Base-by-base conservation (phyloP, 345 rosid genomes). In the Euphorbia pulcherrima region DNA sequence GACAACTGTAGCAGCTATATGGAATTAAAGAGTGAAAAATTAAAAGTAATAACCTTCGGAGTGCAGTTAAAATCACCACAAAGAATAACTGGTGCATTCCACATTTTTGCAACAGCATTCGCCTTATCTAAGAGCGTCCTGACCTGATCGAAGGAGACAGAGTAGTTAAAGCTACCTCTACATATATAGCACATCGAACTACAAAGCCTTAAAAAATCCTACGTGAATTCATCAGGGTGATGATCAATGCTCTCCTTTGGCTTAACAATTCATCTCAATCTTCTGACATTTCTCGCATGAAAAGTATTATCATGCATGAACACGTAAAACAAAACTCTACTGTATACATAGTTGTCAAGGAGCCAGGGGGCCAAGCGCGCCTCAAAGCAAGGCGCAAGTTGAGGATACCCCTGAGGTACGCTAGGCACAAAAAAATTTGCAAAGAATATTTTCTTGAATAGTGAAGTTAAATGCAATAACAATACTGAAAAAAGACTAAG, bases 21-120 rank as follows among this genome's bases (percentile, higher is more conserved):
- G n/a, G 47, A 69, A 65, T 37, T 62, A 10, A 46, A 68, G 62
- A 40, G 41, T 63, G 47, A 21, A 21, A 46, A 35, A 72, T 24
- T 29, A 48, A 29, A 74, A 66, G 63, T 40, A 46, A 66, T n/a
- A 26, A 89, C 98, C 97, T 88, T 87, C 20, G 97, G 98, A 52
- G 96, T 93, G 72, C 92, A 89, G 73, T 93, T 93, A 75, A 91
- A 89, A 78, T 93, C 98, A 62, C 97, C 97, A 81, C 98, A 90
- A 61, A 93, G 81, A 84, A 93, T 90, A 76, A 90, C 84, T 60
- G 97, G 96, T 20, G 96, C 90, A 86, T 88, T 80, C 98, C 97
- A 93, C 51, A 71, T 68, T 79, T 79, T 83, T 30, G 98, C 89
- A 71, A 87, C 88, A 60, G 84, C 82, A 77, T 87, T 78, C 63